phyloP scores from a whole-genome alignment of 306 rosid genomes.

The Abrus pulchellus region DNA sequence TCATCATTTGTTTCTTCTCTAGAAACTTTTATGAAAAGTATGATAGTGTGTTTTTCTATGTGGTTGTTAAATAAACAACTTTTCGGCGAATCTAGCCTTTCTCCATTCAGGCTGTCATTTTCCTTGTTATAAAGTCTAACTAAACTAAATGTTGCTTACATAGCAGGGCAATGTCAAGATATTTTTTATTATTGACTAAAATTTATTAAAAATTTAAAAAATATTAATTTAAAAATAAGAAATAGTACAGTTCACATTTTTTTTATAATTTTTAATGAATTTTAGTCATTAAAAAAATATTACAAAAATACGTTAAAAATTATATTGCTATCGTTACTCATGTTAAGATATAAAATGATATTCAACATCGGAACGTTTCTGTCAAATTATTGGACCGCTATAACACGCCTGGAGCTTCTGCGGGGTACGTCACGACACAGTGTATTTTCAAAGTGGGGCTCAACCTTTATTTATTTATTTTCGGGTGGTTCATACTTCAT shows the following conservation, averaged over 20 bases:
- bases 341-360: no score
- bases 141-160: background rate
- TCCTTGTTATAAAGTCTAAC: background rate
- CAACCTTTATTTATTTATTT: background rate
- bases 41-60: no score
- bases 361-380: background rate
- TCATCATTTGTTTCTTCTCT: background rate
- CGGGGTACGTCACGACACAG: background rate
- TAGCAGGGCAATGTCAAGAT: background rate
- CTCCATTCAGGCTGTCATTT: background rate
- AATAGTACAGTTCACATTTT: no score
- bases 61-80: no score
- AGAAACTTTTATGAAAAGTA: background rate
- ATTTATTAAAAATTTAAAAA: background rate
- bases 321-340: no score
- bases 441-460: background rate
- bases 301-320: no score
- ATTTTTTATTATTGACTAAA: background rate
- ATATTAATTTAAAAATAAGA: no score
- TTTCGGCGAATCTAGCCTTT: background rate
- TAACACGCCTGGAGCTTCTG: background rate
- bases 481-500: background rate
- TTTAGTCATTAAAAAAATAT: no score
- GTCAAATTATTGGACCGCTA: background rate
- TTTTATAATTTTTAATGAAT: no score